Evolutionary conservation across 768 basidiomycete species (phyloP).

Genomic region (Austroboletus eburneus): DNA sequence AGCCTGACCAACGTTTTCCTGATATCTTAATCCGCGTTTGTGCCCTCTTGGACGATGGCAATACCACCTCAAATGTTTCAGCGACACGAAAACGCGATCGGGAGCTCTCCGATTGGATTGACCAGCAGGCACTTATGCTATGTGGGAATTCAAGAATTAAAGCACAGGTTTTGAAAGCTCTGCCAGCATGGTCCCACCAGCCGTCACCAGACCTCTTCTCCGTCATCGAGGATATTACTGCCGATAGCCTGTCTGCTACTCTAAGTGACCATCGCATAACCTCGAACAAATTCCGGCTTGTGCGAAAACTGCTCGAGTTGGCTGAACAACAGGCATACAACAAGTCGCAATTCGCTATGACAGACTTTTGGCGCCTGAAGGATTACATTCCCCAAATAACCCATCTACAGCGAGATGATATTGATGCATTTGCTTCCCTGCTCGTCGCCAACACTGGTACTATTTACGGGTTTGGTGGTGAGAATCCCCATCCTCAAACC

Average conservation of each 20-base stretch:
- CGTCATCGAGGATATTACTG: conserved; percentile 43
- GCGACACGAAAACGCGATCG: conserved; percentile 34
- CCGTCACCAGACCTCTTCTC: conserved; percentile 45
- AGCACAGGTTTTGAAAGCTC: conserved; percentile 47
- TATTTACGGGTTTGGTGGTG: conserved; percentile 57
- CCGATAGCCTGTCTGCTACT: conserved; percentile 46
- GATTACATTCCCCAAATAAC: conserved; percentile 58
- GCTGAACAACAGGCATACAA: conserved; percentile 37
- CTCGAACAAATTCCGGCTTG: conserved; percentile 75
- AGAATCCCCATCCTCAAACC: conserved; percentile 41
- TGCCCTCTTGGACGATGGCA: conserved; percentile 55
- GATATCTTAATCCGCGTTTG: conserved; percentile 68
- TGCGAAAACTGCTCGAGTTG: conserved; percentile 56
- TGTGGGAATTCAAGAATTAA: conserved; percentile 36
- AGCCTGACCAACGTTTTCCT: conserved; percentile 51
- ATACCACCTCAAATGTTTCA: conserved; percentile 28
- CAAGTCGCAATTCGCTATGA: conserved; percentile 45
- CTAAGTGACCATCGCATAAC: conserved; percentile 58
- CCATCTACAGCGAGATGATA: conserved; percentile 60
- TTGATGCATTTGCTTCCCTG: conserved; percentile 67
- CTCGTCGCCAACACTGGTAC: conserved; percentile 55
- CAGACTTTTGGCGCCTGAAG: conserved; percentile 83
- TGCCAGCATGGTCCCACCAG: conserved; percentile 74
- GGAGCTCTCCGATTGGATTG: conserved; percentile 62
- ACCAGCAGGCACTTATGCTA: conserved; percentile 46